phyloP scores from a whole-genome alignment of 177 flowering plant genomes.

The Telopea speciosissima region DNA sequence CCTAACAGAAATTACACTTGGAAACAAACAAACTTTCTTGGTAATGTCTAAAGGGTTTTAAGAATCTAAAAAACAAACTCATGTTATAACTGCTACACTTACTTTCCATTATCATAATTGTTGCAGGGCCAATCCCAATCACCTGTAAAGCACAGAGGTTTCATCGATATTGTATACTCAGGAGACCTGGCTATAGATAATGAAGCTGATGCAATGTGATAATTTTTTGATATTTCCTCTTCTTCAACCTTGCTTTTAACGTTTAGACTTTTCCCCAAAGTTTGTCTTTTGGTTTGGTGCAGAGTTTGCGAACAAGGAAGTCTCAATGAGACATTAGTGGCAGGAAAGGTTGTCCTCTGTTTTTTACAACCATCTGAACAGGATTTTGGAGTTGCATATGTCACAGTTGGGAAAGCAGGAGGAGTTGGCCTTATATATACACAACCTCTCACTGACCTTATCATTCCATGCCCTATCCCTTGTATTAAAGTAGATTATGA shows the following conservation, averaged over 20 bases:
- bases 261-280: too few relatives aligned
- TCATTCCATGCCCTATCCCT: conserved; percentile 26
- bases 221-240: background rate
- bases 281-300: too few relatives aligned
- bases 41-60: background rate
- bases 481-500: conserved; percentile 26
- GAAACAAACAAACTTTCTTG: conserved; percentile 23
- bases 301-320: background rate
- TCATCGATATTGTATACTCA: too few relatives aligned
- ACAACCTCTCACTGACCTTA: background rate
- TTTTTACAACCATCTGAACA: background rate
- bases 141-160: background rate
- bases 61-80: too few relatives aligned
- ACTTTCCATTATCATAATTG: background rate
- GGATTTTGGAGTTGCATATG: too few relatives aligned
- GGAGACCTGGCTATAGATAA: too few relatives aligned
- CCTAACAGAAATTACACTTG: conserved; percentile 30
- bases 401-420: background rate
- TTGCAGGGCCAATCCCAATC: background rate
- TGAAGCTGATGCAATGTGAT: background rate
- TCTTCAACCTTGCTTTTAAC: background rate
- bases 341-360: background rate
- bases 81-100: background rate
- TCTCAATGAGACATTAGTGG: background rate
- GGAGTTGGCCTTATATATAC: background rate